Evolutionary conservation across 2,329 filamentous ascomycete genomes (phyloP).

Genomic region (Stachybotrys echinatus): DNA sequence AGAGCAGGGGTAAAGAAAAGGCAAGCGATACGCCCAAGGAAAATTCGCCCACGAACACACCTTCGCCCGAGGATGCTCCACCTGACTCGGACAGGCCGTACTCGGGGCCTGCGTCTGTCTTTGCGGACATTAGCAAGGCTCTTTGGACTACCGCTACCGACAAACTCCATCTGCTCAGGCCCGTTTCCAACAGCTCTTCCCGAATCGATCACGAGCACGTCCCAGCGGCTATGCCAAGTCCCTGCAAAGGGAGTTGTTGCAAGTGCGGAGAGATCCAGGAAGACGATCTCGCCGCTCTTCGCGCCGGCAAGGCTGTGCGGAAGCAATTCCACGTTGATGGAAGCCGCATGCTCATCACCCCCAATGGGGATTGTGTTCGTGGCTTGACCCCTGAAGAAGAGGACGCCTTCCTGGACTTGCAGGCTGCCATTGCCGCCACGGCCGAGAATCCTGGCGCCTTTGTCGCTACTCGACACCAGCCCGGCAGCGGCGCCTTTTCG

Average conservation of each 20-base stretch:
- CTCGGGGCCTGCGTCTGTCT: conserved; percentile 26
- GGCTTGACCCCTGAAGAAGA: conserved; percentile 66
- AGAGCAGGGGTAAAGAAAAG: conserved; percentile 11
- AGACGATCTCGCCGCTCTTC: conserved; percentile 49
- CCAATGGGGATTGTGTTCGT: conserved; percentile 71
- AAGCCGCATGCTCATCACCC: conserved; percentile 66
- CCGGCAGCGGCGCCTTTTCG: conserved; percentile 50
- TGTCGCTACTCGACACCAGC: conserved; percentile 48
- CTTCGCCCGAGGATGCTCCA: no score
- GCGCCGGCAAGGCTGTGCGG: conserved; percentile 52
- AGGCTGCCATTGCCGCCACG: conserved; percentile 48
- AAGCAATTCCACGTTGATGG: conserved; percentile 56
- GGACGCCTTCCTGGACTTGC: conserved; percentile 63
- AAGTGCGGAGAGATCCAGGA: conserved; percentile 35
- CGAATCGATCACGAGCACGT: conserved; percentile 18
- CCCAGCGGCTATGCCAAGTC: conserved; percentile 16
- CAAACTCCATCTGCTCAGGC: conserved; percentile 30
- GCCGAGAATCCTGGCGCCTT: conserved; percentile 51
- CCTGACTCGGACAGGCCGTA: conserved; percentile 19
- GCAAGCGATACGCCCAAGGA: conserved; percentile 12
- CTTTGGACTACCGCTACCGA: conserved; percentile 28
- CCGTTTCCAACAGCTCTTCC: conserved; percentile 22
- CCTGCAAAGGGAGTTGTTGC: conserved; percentile 30
- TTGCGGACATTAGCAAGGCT: conserved; percentile 25
- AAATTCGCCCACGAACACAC: not conserved